Base-by-base conservation (phyloP, 2,329 filamentous ascomycete species). In the Neurospora crassa region DNA sequence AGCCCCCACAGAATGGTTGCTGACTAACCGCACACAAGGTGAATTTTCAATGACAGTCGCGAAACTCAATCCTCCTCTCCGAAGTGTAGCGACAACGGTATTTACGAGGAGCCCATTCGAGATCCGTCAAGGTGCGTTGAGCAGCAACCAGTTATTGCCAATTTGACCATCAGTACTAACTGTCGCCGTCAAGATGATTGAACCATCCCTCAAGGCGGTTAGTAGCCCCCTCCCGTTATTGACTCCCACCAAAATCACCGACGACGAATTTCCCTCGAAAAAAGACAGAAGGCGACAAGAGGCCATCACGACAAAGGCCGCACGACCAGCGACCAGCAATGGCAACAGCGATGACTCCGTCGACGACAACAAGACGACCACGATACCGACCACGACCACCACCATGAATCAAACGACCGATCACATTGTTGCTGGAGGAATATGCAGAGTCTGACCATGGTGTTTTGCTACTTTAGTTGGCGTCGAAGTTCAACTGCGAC, bases 401-500 rank as follows among this genome's bases (percentile, higher is more conserved):
- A 1, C 24, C 24, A 34, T 10, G 0, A 63, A 34, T 34, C 5
- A 16, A 1, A 6, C 7, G 7, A 11, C 14, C 14, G 24, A 18
- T 11, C 1, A 18, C 14, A 34, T 1, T 18, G 7, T 34, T 63
- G 14, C 7, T 34, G 53, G 53, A 63, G 11, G 37, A 10, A 40
- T 16, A 53, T 4, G 53, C 16, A 53, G 53, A 18, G 16, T 63
- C 53, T 63, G 53, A 63, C 53, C 53, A 63, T 63, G 53, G 53
- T 63, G 53, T 63, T 37, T 7, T 63, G 14, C 8, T 34, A 63
- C 18, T 63, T 8, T 63, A 63, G 53, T 91, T 98, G 77, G 95
- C 95, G 82, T 94, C 91, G 88, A 97, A 97, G 90, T 98, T 96
- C 91, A 98, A 99, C 92, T 98, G 95, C 92, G 96, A 98, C 79